Base-by-base conservation (phyloP, 2,329 filamentous ascomycete species). In the Trichothecium roseum region DNA sequence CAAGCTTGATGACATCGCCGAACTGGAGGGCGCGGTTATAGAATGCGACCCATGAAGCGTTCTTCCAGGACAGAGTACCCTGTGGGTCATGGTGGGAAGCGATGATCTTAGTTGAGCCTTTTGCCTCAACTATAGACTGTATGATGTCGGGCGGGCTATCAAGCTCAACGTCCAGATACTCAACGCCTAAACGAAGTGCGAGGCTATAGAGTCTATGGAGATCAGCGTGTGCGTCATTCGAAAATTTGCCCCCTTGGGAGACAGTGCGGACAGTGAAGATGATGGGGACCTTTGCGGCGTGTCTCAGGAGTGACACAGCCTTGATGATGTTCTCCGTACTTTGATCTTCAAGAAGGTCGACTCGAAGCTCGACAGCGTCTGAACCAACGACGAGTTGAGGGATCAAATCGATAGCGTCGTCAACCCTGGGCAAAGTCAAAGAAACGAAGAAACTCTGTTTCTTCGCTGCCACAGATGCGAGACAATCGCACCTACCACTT, bases 111-210 rank as follows among this genome's bases (percentile, higher is more conserved):
- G 85, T 86, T 44, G 73, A 69, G 3, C 81, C 79, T 54, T 84
- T 82, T 5, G 58, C 57, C 37, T 80, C 74, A 1, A 74, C 69
- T 4, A 94, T 69, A 12, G 72, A 64, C 31, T 80, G 72, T 20
- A 95, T 69, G 24, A 93, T 66, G n/a, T 78, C 64, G 34, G 85
- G 77, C 0, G 87, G 81, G 56, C 88, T 81, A 1, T 84, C 83
- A 59, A 96, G 83, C 56, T 98, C 91, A 7, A 96, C 64, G 54
- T 98, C 91, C 17, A 98, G 70, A 52, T 93, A 98, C 54, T 98
- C 91, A 30, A 88, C 78, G 8, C 86, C 89, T 55, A 91, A 76
- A 18, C 84, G 78, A 38, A 94, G 65, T 5, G 85, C 91, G 27
- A 83, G 68, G 30, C 69, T 69, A 59, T 94, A 95, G 8, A 98